Evolutionary conservation across 306 rosid species (phyloP), one percentile per base, ranked within the genome.

Genomic region (Trichosanthes cucumerina): DNA sequence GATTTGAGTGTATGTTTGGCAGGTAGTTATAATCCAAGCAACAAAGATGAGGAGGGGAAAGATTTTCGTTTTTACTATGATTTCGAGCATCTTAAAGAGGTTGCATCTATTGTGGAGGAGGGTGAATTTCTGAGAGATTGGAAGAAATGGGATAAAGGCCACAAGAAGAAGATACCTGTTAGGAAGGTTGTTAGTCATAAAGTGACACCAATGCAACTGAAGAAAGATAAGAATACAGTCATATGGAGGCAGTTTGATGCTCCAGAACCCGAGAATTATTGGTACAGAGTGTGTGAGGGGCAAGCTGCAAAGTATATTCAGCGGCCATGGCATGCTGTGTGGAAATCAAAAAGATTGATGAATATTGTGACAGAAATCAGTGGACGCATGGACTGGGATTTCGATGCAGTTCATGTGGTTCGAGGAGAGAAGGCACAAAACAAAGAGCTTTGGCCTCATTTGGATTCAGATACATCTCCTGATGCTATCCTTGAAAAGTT

Each of bases 271-370:
- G 99, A 96, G 84, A 96, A 96, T 89, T 96, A 96, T 74, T 96
- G 99, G 99, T 96, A 92, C 47, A 81, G 99, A 58, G 99, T 96
- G 62, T 96, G 99, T 50, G 99, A 96, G 58, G 98, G 99, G 73
- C 90, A 91, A 69, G 97, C 94, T 76, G 89, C 97, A 0, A 90
- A 96, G 87, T 85, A 88, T 77, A 73, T 96, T 56, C 93, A 92
- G 83, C 87, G 98, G 78, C 98, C 99, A 4, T 96, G 98, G 99
- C 96, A 92, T 84, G 93, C 97, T 39, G 36, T 96, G 81, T 96
- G 99, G 99, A 96, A 96, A 85, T 96, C 99, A 0, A 96, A 92
- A 91, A 90, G 98, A 73, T 86, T 96, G 89, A 96, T 96, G 98
- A 96, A 92, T 82, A 92, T 96, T 72, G 99, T 96, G 75, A 81